A percentile compares a stretch with the other conserved stretches of the same genome.
These are phyloP conservation scores for Scedosporium dehoogii DNA, from an alignment of 2,329 filamentous ascomycete genomes.

Conservation along the genomic window DNA sequence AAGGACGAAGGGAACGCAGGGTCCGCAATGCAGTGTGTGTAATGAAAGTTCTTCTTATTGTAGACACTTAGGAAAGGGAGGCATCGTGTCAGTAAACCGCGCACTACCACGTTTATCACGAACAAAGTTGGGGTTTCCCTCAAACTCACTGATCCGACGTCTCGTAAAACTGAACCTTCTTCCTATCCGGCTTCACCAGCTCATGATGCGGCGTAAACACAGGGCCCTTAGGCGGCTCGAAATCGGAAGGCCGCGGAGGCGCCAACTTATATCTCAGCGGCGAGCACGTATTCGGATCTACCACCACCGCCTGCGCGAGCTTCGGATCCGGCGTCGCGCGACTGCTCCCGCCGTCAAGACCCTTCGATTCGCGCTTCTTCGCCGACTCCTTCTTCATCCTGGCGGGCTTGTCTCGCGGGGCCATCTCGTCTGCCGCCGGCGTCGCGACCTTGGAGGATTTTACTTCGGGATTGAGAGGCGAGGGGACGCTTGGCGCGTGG, in stretches of 20 bases:
- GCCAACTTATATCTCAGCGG: slow-evolving; percentile 54
- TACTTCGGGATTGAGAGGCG: slow-evolving; percentile 62
- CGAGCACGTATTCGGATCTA: slow-evolving; percentile 32
- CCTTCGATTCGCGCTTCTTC: slow-evolving; percentile 59
- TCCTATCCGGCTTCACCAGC: slow-evolving; percentile 36
- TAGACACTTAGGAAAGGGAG: slow-evolving; percentile 33
- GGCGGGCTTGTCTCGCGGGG: slow-evolving; percentile 23
- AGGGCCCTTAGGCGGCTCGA: slow-evolving; percentile 48
- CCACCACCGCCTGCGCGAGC: slow-evolving; percentile 24
- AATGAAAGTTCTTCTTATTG: slow-evolving; percentile 70
- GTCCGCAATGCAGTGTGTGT: slow-evolving; percentile 84
- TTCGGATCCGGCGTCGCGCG: slow-evolving; percentile 50
- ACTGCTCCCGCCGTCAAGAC: slow-evolving; percentile 35
- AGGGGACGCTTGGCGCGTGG: slow-evolving; percentile 61
- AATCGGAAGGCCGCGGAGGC: slow-evolving; percentile 52
- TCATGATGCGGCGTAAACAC: slow-evolving; percentile 47
- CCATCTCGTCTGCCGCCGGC: slow-evolving; percentile 32
- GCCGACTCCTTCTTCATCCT: slow-evolving; percentile 56
- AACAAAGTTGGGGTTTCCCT: not conserved
- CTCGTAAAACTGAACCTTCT: slow-evolving; percentile 48
- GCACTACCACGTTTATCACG: not conserved
- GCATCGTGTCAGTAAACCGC: not conserved
- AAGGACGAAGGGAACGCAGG: slow-evolving; percentile 76
- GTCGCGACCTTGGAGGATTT: slow-evolving; percentile 27
- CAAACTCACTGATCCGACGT: slow-evolving; percentile 52